phyloP scores from a whole-genome alignment of 164 flowering plant species.

The Stephania yunnanensis region DNA sequence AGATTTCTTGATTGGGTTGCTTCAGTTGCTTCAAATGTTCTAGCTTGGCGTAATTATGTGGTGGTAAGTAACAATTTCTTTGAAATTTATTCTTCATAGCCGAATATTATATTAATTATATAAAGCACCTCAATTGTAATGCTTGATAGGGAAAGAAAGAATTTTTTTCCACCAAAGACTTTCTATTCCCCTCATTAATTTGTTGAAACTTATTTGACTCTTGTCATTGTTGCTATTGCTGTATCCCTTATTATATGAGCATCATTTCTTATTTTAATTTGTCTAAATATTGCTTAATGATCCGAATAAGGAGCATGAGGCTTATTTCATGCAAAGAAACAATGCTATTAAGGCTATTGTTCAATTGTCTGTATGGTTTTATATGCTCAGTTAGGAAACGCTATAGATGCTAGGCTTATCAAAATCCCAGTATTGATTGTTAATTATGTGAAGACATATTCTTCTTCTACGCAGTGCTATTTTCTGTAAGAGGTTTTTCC shows the following conservation, averaged over 20 bases:
- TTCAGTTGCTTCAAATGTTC: constrained; percentile 41
- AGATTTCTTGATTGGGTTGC: constrained; percentile 16
- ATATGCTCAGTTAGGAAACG: neutral
- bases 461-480: neutral
- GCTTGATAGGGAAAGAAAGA: neutral
- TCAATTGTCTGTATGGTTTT: neutral
- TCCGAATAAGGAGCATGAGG: too few species aligned
- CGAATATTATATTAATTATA: neutral
- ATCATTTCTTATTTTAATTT: neutral
- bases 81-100: neutral
- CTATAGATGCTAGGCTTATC: neutral
- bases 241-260: neutral
- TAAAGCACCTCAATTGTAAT: neutral
- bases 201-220: neutral
- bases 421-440: neutral
- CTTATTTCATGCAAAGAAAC: neutral
- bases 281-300: neutral
- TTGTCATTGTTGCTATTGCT: neutral
- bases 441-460: neutral
- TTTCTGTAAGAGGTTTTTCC: constrained; percentile 2
- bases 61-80: constrained; percentile 55
- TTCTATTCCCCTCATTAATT: neutral
- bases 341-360: neutral
- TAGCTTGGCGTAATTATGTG: constrained; percentile 74
- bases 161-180: neutral